These are phyloP conservation scores for Fraxinus ornus DNA, from an alignment of 305 asterid genomes.

Conservation along the genomic window DNA sequence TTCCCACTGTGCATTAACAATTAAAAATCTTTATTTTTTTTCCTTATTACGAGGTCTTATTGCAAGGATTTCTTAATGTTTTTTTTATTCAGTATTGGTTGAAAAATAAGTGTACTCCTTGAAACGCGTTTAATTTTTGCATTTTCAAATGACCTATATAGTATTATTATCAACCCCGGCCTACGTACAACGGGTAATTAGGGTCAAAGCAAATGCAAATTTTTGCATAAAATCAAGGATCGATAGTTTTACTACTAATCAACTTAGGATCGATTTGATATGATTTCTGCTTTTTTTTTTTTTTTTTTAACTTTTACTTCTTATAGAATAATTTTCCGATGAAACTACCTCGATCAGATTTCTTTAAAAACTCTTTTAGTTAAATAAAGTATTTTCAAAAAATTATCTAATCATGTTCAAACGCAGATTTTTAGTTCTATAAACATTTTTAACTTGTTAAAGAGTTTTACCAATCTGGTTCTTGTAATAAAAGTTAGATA, in stretches of 20 bases:
- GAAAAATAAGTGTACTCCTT: conserved; percentile 35
- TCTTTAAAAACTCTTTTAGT: too few relatives aligned
- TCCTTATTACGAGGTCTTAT: conserved; percentile 21
- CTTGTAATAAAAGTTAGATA: not conserved
- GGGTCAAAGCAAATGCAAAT: conserved; percentile 29
- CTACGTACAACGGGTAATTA: conserved; percentile 31
- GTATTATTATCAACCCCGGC: conserved; percentile 29
- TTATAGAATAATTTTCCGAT: too few relatives aligned
- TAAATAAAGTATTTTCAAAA: too few relatives aligned
- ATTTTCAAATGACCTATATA: conserved; percentile 47
- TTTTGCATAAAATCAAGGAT: conserved; percentile 6
- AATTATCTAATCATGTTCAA: not conserved
- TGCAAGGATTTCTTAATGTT: not conserved
- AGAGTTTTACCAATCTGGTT: not conserved
- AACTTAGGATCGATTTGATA: not conserved
- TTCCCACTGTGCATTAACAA: conserved; percentile 25
- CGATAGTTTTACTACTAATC: not conserved
- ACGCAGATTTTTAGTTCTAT: not conserved
- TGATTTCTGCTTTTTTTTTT: too few relatives aligned
- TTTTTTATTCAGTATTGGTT: conserved; percentile 29
- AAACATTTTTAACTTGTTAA: not conserved
- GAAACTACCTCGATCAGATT: too few relatives aligned
- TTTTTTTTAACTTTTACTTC: too few relatives aligned
- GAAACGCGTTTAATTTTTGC: conserved; percentile 51
- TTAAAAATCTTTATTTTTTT: not conserved